Evolutionary conservation across 2,329 filamentous ascomycete genomes (phyloP).

Genomic region (Cercospora zeina): DNA sequence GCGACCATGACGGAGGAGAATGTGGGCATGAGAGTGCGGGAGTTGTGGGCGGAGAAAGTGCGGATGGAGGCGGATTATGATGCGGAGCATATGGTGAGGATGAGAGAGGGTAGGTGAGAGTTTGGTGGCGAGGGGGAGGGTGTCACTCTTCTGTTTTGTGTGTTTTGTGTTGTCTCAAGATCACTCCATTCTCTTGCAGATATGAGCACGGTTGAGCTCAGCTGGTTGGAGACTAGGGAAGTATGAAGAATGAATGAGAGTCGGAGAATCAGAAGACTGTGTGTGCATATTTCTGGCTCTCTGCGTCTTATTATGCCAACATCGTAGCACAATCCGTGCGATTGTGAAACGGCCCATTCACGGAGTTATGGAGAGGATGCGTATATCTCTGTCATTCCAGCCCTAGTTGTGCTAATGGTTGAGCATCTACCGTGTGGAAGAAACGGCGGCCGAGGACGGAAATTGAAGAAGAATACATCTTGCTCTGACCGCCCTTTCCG

Average conservation of each 20-base stretch:
- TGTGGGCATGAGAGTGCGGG: background rate
- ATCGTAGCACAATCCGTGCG: background rate
- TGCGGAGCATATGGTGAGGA: slow-evolving; percentile 5
- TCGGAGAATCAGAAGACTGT: background rate
- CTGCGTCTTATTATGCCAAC: background rate
- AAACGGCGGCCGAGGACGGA: too few relatives aligned
- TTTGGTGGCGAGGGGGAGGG: too few relatives aligned
- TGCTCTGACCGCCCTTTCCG: too few relatives aligned
- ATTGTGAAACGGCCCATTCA: background rate
- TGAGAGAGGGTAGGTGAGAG: slow-evolving; percentile 1
- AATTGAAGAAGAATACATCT: too few relatives aligned
- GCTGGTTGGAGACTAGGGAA: background rate
- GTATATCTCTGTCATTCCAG: too few relatives aligned
- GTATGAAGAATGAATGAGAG: background rate
- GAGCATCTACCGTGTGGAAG: too few relatives aligned
- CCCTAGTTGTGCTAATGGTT: too few relatives aligned
- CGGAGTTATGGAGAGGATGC: too few relatives aligned
- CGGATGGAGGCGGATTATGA: slow-evolving; percentile 9
- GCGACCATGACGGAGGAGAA: background rate
- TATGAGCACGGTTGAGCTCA: background rate
- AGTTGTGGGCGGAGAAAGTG: slow-evolving; percentile 7
- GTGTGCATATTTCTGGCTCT: background rate
- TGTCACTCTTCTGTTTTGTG: background rate
- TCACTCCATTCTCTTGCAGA: background rate
- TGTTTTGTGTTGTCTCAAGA: background rate